Percentiles rank a stretch among this genome's conserved stretches.
These are phyloP conservation scores for Chondrostereum purpureum DNA, from an alignment of 1,284 basidiomycete species.

Conservation along the genomic window DNA sequence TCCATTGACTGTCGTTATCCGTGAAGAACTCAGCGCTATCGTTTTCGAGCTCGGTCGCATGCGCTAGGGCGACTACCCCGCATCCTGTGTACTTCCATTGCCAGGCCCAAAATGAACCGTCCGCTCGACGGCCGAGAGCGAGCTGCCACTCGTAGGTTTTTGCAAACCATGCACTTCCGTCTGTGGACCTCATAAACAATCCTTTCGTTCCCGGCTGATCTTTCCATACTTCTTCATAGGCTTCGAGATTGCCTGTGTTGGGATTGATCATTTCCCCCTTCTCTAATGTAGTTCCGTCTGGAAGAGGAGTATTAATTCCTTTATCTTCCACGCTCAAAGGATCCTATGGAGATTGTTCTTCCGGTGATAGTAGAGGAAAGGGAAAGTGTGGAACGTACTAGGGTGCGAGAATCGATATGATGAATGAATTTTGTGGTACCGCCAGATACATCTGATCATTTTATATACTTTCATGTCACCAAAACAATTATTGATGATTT, in stretches of 20 bases:
- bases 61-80: background rate
- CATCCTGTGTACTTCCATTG: slow-evolving; percentile 2
- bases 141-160: slow-evolving; percentile 9
- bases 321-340: slow-evolving; percentile 18
- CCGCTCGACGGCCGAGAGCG: slow-evolving; percentile 4
- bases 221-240: slow-evolving; percentile 27
- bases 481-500: background rate
- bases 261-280: slow-evolving; percentile 29
- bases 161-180: slow-evolving; percentile 7
- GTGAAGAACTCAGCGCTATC: background rate
- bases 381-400: too few species aligned
- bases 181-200: slow-evolving; percentile 3
- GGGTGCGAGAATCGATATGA: slow-evolving; percentile 26
- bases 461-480: too few species aligned
- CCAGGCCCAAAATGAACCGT: slow-evolving; percentile 9
- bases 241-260: slow-evolving; percentile 19
- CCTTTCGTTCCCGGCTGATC: slow-evolving; percentile 17
- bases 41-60: background rate
- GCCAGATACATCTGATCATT: slow-evolving; percentile 10
- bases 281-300: slow-evolving; percentile 24
- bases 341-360: slow-evolving; percentile 9
- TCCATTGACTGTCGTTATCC: background rate
- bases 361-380: too few species aligned
- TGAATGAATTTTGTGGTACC: slow-evolving; percentile 22
- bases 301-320: slow-evolving; percentile 21